Base-by-base conservation (phyloP, 495 filamentous ascomycete genomes). In the Xeromyces bisporus region DNA sequence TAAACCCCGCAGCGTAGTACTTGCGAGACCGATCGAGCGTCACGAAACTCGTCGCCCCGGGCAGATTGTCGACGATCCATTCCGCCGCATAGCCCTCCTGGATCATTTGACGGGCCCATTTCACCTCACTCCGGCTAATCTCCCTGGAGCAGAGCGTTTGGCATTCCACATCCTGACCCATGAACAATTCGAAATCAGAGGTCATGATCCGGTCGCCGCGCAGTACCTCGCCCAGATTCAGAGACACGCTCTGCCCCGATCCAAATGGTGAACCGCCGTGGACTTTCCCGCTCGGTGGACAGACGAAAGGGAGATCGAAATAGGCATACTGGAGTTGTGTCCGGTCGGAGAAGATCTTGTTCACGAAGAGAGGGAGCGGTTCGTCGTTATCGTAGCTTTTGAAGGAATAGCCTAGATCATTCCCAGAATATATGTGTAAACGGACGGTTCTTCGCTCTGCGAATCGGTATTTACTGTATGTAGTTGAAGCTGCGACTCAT, bases 11-110 rank as follows among this genome's bases (percentile, higher is more conserved):
- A 14, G 86, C 83, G 47, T 93, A 94, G 54, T 93, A 93, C 50
- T 85, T 93, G 40, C 75, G 72, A 32, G 67, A 73, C 50, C 81
- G 83, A 50, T 94, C 86, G 9, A 82, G 77, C 0, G 82, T 91
- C 26, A 93, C 83, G 43, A 93, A 94, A 46, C 76, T 85, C 3
- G 86, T 93, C 24, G 86, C 86, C 6, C 86, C 86, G 7, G 86
- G 86, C 15, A 94, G 63, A 38, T 94, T 94, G 50, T 94, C 86
- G 26, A 87, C 82, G 43, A 94, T 94, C 86, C 86, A 94, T 51
- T 94, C 86, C 2, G 75, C 77, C 25, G 92, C 80, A 50, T 92
- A 93, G 24, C 83, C 83, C 32, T 85, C 71, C 36, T 66, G 68
- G 26, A 93, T 75, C 39, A 94, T 56, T 35, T 85, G 61, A 29